Evolutionary conservation across 23 red algal genomes (phyloP).

Genomic region (Cyanidiococcus yangmingshanensis): DNA sequence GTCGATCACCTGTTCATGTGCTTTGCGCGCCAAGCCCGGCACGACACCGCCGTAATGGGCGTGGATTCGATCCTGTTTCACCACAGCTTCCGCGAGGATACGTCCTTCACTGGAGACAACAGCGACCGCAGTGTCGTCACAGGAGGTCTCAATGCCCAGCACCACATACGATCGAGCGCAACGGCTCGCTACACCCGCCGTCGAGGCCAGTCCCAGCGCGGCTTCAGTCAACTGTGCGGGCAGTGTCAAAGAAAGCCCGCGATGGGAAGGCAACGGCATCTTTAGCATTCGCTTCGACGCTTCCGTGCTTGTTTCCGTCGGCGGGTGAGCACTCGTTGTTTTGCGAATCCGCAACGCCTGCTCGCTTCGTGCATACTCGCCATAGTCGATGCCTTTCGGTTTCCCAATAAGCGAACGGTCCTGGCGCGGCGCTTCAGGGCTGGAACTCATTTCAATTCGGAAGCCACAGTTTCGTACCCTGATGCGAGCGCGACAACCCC

Average conservation of each 20-base stretch:
- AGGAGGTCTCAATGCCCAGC: constrained; percentile 85
- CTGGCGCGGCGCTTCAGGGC: background rate
- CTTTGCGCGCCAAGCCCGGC: constrained; percentile 73
- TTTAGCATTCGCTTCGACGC: background rate
- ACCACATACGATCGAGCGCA: constrained; percentile 34
- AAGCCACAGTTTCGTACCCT: too few relatives aligned
- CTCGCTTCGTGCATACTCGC: background rate
- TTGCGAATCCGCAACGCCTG: background rate
- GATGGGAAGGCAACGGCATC: background rate
- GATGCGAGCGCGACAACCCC: too few relatives aligned
- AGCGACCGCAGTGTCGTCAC: constrained; percentile 93
- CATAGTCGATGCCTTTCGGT: constrained; percentile 19
- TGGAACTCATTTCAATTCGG: background rate
- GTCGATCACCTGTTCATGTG: constrained; percentile 54
- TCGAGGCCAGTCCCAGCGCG: background rate
- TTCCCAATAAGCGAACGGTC: background rate
- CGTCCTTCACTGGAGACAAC: constrained; percentile 54
- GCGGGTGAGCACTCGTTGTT: background rate
- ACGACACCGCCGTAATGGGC: constrained; percentile 75
- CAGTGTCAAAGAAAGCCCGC: background rate
- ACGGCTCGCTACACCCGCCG: background rate
- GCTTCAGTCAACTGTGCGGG: background rate
- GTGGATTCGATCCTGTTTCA: constrained; percentile 63
- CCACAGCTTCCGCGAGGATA: constrained; percentile 50
- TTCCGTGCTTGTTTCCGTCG: background rate